Conservation (phyloP, 2,329 filamentous ascomycete species). For the Immersiporthe knoxdaviesiana region DNA sequence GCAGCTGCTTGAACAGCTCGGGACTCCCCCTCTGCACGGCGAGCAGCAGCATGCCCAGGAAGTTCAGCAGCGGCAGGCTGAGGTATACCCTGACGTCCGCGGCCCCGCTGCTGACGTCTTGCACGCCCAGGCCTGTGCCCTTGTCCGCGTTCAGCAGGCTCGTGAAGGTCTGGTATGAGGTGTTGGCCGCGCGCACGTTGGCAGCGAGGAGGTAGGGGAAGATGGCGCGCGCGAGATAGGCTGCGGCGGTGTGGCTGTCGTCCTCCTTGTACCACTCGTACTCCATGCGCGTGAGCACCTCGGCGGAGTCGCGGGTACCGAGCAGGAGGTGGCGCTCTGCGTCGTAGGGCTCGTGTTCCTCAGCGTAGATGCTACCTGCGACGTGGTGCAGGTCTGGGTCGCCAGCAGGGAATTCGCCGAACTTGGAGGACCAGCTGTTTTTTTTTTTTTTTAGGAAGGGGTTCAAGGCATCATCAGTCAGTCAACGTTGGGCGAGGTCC, state of each 20-base stretch:
- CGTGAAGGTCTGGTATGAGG: constrained; percentile 77
- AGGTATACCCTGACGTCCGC: constrained; percentile 84
- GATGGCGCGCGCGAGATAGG: constrained; percentile 84
- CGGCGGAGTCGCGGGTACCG: constrained; percentile 86
- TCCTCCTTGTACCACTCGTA: constrained; percentile 93
- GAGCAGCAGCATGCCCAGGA: constrained; percentile 81
- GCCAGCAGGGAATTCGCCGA: constrained; percentile 84
- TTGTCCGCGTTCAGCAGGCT: constrained; percentile 62
- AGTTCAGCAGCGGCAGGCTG: constrained; percentile 91
- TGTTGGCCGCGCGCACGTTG: constrained; percentile 87
- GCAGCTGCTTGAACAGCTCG: constrained; percentile 83
- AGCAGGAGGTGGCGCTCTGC: constrained; percentile 88
- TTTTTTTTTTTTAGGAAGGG: too few relatives aligned
- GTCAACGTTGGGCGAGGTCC: background rate
- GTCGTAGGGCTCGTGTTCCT: constrained; percentile 90
- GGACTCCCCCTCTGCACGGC: constrained; percentile 76
- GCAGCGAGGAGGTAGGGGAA: constrained; percentile 89
- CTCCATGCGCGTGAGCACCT: constrained; percentile 79
- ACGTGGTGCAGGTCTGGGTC: constrained; percentile 96
- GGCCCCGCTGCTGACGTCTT: constrained; percentile 76
- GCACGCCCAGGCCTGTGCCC: constrained; percentile 63
- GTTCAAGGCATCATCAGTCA: background rate
- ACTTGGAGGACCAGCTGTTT: constrained; percentile 78
- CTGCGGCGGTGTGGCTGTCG: constrained; percentile 82
- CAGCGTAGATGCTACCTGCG: constrained; percentile 83